phyloP scores from a whole-genome alignment of 306 rosid species.

The Castanea sativa region DNA sequence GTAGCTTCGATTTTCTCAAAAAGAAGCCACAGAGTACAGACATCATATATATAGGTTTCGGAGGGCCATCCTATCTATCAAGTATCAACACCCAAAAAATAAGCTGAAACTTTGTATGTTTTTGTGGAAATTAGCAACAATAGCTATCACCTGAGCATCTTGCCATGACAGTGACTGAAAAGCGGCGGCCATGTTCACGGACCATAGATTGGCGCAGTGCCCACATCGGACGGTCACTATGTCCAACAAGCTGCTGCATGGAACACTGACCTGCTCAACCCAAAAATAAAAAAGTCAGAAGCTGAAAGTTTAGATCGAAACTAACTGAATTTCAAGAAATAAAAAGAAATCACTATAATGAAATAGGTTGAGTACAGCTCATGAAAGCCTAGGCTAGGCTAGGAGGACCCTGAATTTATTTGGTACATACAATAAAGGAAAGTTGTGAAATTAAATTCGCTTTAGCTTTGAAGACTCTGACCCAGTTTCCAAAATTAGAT shows the following conservation, averaged over 20 bases:
- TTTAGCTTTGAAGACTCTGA: background rate
- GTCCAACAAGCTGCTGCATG: slow-evolving; percentile 91
- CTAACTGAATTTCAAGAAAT: background rate
- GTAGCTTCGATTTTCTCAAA: slow-evolving; percentile 45
- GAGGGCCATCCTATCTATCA: background rate
- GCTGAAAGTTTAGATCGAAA: background rate
- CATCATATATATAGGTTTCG: slow-evolving; percentile 24
- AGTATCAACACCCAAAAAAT: slow-evolving; percentile 31
- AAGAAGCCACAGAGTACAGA: slow-evolving; percentile 20
- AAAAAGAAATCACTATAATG: background rate
- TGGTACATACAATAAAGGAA: background rate
- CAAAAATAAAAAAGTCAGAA: background rate
- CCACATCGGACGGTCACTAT: slow-evolving; percentile 99
- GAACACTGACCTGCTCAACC: slow-evolving; percentile 89
- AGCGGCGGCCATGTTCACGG: slow-evolving; percentile 99
- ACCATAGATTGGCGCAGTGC: slow-evolving; percentile 99
- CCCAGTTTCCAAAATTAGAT: background rate
- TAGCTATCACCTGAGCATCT: slow-evolving; percentile 61
- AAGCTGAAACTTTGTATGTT: slow-evolving; percentile 20
- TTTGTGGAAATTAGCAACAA: background rate
- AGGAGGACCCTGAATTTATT: background rate
- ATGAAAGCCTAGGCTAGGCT: background rate
- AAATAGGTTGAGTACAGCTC: background rate
- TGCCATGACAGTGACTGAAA: slow-evolving; percentile 92
- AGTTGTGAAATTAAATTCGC: background rate